These are phyloP conservation scores for Cutaneotrichosporon daszewskae DNA, from an alignment of 1,284 basidiomycete species.

Conservation along the genomic window DNA sequence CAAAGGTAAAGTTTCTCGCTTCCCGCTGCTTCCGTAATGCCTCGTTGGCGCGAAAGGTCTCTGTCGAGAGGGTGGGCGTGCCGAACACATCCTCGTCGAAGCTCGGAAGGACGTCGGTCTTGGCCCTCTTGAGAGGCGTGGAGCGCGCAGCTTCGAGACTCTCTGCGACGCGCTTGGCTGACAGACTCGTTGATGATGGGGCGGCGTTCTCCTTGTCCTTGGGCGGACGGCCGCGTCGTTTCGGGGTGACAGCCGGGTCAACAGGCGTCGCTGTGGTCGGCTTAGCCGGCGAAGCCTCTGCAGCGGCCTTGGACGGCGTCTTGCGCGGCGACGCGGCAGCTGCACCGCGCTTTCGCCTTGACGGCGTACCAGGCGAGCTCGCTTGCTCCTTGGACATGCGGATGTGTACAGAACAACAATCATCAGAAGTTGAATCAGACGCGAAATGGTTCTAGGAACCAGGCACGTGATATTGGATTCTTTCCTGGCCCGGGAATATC, in stretches of 20 bases:
- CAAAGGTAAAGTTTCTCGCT: constrained; percentile 44
- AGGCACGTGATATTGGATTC: too few species aligned
- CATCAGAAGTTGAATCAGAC: too few species aligned
- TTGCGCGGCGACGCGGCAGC: background rate
- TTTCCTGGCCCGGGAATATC: background rate
- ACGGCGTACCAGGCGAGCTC: too few species aligned
- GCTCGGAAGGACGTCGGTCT: constrained; percentile 3
- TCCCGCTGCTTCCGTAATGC: constrained; percentile 34
- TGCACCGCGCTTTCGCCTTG: too few species aligned
- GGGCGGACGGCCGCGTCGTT: background rate
- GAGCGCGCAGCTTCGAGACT: constrained; percentile 2
- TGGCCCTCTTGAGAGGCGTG: constrained; percentile 1
- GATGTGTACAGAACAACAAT: too few species aligned
- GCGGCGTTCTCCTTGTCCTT: background rate
- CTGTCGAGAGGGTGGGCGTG: constrained; percentile 17
- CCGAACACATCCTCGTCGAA: constrained; percentile 20
- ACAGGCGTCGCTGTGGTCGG: too few species aligned
- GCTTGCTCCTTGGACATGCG: too few species aligned
- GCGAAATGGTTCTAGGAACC: too few species aligned
- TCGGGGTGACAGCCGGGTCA: background rate
- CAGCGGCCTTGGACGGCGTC: background rate
- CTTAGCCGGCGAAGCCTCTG: background rate
- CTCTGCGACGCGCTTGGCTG: constrained; percentile 7
- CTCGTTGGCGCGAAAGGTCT: constrained; percentile 43
- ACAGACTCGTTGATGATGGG: background rate